Conservation (phyloP, 176 grass and related monocot species). For the Paspalum vaginatum region DNA sequence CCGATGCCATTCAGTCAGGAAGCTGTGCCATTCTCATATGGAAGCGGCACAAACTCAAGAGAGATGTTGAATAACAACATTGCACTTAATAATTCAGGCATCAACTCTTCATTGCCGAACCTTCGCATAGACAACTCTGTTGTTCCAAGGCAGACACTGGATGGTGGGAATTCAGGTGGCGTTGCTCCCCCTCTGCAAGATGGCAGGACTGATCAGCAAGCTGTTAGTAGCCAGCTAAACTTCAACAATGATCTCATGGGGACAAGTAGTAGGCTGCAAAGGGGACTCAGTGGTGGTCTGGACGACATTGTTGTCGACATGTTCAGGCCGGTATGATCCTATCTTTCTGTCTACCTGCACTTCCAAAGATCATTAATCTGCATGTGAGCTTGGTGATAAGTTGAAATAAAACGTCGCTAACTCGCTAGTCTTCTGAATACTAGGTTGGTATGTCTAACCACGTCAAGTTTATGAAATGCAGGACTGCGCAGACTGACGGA, state of each 20-base stretch:
- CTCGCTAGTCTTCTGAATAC: too few relatives aligned
- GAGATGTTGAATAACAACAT: constrained; percentile 46
- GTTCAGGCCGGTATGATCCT: constrained; percentile 57
- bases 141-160: constrained; percentile 41
- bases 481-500: constrained; percentile 25
- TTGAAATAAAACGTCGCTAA: too few relatives aligned
- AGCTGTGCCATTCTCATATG: constrained; percentile 40
- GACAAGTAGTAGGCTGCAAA: constrained; percentile 47
- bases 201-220: constrained; percentile 45
- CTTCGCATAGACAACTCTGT: constrained; percentile 39
- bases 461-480: constrained; percentile 1
- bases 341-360: not conserved
- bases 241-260: constrained; percentile 55
- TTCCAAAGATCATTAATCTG: too few relatives aligned
- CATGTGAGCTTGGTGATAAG: too few relatives aligned
- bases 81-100: constrained; percentile 50
- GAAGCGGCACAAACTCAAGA: constrained; percentile 42
- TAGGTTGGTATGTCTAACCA: not conserved
- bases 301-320: constrained; percentile 67
- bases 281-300: constrained; percentile 52
- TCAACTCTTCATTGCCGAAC: constrained; percentile 56
- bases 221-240: constrained; percentile 29
- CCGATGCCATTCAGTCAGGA: constrained; percentile 45
- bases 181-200: constrained; percentile 29
- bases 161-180: constrained; percentile 34